Evolutionary conservation across 2,329 filamentous ascomycete genomes (phyloP).

Genomic region (Aspergillus arachidicola): DNA sequence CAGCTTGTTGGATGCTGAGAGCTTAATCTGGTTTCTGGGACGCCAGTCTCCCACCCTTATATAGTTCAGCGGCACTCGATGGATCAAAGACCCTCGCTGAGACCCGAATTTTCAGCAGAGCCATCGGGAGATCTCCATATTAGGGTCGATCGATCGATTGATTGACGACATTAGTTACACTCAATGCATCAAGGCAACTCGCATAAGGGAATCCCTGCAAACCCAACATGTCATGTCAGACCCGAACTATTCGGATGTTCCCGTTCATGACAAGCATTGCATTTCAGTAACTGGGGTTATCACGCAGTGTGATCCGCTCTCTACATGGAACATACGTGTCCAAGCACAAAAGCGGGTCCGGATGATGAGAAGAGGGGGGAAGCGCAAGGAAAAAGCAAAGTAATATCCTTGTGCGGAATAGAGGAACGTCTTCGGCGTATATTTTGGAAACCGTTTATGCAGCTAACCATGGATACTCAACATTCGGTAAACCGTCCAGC

Average conservation of each 20-base stretch:
- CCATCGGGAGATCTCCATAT: constrained; percentile 27
- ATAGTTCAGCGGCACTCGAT: constrained; percentile 12
- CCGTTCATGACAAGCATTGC: constrained; percentile 29
- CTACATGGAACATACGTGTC: constrained; percentile 4
- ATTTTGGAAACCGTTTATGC: constrained; percentile 20
- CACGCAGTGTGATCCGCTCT: constrained; percentile 12
- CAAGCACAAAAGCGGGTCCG: background rate
- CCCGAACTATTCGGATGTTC: constrained; percentile 26
- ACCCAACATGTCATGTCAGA: constrained; percentile 25
- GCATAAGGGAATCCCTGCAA: constrained; percentile 15
- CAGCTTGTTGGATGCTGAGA: constrained; percentile 15
- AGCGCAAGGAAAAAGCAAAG: background rate
- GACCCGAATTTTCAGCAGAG: constrained; percentile 1
- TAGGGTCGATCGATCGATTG: constrained; percentile 27
- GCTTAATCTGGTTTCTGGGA: constrained; percentile 15
- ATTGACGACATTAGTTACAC: constrained; percentile 15
- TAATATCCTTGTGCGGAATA: background rate
- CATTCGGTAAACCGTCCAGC: constrained; percentile 5
- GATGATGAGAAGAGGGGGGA: background rate
- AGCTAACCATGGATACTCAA: constrained; percentile 14
- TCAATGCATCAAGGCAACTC: constrained; percentile 25
- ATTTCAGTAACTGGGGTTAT: constrained; percentile 14
- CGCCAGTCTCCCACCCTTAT: constrained; percentile 19
- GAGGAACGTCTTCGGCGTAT: constrained; percentile 9
- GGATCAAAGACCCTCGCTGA: constrained; percentile 11